These are phyloP conservation scores for Colletotrichum theobromicola DNA, from an alignment of 2,329 filamentous ascomycete genomes.

Conservation along the genomic window DNA sequence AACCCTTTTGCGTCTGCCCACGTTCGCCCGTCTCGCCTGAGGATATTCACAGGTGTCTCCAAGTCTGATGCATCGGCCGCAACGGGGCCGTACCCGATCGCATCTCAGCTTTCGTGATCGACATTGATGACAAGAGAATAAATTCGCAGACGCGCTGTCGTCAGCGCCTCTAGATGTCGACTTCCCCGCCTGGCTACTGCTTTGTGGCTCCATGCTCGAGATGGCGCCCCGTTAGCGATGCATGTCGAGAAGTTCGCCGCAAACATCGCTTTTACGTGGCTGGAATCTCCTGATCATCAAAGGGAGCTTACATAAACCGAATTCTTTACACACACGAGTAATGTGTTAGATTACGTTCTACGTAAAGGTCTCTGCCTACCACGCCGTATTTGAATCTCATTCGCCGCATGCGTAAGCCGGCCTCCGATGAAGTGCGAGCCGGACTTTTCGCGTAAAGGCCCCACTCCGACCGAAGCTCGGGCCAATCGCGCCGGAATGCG, in stretches of 20 bases:
- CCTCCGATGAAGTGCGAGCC: background rate
- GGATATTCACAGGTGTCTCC: constrained; percentile 30
- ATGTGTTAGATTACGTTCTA: background rate
- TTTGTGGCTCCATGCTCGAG: background rate
- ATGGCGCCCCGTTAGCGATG: background rate
- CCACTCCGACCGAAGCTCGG: background rate
- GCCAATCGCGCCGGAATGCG: background rate
- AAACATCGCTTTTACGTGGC: background rate
- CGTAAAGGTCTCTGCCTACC: background rate
- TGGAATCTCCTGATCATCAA: background rate
- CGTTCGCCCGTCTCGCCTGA: constrained; percentile 22
- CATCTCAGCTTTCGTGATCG: constrained; percentile 33
- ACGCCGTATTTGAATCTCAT: background rate
- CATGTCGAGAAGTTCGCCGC: background rate
- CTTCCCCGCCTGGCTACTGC: background rate
- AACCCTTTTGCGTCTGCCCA: constrained; percentile 27
- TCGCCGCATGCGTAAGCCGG: background rate
- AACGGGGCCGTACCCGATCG: constrained; percentile 29
- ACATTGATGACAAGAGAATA: constrained; percentile 31
- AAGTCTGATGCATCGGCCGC: constrained; percentile 28
- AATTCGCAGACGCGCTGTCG: background rate
- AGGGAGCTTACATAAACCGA: background rate
- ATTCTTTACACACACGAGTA: background rate
- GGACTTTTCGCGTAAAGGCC: background rate
- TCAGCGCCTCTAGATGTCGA: background rate